These are phyloP conservation scores for Acer saccharum DNA, from an alignment of 345 rosid species.

Conservation along the genomic window DNA sequence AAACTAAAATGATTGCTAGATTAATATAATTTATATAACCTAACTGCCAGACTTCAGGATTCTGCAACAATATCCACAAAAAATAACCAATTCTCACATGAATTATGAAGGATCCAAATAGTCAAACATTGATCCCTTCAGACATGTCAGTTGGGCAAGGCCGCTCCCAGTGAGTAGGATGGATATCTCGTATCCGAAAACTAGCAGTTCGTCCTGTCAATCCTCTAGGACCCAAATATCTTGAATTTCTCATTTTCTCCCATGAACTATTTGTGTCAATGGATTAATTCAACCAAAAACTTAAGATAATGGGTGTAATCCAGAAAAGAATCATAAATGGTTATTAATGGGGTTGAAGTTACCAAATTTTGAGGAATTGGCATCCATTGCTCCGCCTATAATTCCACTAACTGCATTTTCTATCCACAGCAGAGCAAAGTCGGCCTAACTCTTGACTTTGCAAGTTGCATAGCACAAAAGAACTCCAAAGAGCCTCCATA, in stretches of 20 bases:
- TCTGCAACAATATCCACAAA: not conserved
- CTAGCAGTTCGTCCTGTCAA: not conserved
- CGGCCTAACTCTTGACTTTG: not conserved
- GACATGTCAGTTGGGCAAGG: slow-evolving; percentile 10
- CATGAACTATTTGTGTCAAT: slow-evolving; percentile 3
- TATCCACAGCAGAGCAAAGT: not conserved
- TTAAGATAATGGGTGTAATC: slow-evolving; percentile 6
- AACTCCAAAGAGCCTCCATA: not conserved
- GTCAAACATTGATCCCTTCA: slow-evolving; percentile 4
- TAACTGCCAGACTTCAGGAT: not conserved
- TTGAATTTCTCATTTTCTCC: slow-evolving; percentile 17
- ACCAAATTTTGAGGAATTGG: slow-evolving; percentile 1
- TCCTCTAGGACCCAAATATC: not conserved
- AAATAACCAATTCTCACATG: not conserved
- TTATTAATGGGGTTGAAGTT: slow-evolving; percentile 1
- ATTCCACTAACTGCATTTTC: slow-evolving; percentile 1
- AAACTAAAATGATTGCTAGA: not conserved
- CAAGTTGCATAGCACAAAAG: not conserved
- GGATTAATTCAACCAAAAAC: slow-evolving; percentile 5
- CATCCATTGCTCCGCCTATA: not conserved
- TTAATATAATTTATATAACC: not conserved
- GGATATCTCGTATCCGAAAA: slow-evolving; percentile 12
- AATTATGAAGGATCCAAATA: not conserved
- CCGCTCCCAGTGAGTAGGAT: slow-evolving; percentile 10
- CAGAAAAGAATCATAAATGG: slow-evolving; percentile 1